These are phyloP conservation scores for Lachancea meyersii DNA, from an alignment of 805 yeast species.

Conservation along the genomic window DNA sequence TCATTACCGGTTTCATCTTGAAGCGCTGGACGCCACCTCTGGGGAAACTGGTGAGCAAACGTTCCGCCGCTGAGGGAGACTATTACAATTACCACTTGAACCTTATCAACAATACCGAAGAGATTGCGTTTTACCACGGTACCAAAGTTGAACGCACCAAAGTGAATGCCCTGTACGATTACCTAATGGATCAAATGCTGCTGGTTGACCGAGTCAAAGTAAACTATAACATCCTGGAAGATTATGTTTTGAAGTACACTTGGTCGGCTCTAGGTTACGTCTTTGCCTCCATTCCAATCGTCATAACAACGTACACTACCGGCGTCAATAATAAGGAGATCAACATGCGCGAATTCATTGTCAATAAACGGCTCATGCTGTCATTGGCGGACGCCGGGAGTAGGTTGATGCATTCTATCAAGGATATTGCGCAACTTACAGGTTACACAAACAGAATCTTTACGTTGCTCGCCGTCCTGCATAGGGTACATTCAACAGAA, in stretches of 20 bases:
- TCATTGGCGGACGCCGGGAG: slow-evolving; percentile 94
- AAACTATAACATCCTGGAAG: slow-evolving; percentile 69
- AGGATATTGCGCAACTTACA: slow-evolving; percentile 83
- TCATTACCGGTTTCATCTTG: slow-evolving; percentile 67
- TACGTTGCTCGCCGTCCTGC: slow-evolving; percentile 65
- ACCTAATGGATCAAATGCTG: slow-evolving; percentile 49
- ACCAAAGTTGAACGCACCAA: slow-evolving; percentile 68
- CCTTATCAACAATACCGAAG: slow-evolving; percentile 84
- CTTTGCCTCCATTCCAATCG: slow-evolving; percentile 84
- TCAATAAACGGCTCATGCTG: slow-evolving; percentile 83
- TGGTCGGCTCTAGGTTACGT: slow-evolving; percentile 96
- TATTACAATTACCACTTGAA: slow-evolving; percentile 82
- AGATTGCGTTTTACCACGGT: slow-evolving; percentile 91
- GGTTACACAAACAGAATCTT: slow-evolving; percentile 88
- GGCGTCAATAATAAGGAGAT: slow-evolving; percentile 38
- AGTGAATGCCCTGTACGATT: slow-evolving; percentile 51
- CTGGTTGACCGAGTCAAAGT: slow-evolving; percentile 54
- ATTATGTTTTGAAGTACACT: slow-evolving; percentile 78
- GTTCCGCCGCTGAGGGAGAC: slow-evolving; percentile 79
- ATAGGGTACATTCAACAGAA: slow-evolving; percentile 64
- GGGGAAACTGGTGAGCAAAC: slow-evolving; percentile 65
- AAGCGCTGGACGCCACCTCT: slow-evolving; percentile 77
- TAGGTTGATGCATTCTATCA: slow-evolving; percentile 87
- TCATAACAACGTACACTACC: slow-evolving; percentile 44
- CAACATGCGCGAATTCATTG: slow-evolving; percentile 81